These are phyloP conservation scores for Aspergillus taichungensis DNA, from an alignment of 495 filamentous ascomycete species.

Conservation along the genomic window DNA sequence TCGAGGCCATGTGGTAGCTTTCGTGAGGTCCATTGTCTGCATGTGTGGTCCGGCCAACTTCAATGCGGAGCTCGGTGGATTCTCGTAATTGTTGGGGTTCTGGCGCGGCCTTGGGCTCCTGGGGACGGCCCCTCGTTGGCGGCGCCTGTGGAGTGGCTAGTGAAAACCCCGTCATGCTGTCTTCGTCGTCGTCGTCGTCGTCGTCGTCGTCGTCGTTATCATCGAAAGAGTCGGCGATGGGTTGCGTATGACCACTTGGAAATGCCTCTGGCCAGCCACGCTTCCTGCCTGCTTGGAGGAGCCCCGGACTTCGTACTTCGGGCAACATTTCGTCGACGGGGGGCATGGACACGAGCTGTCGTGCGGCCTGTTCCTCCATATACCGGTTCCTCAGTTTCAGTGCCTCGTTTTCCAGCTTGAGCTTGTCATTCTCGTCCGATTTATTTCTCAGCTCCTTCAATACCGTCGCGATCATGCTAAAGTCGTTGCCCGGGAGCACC, in stretches of 20 bases:
- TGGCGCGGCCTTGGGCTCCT: slow-evolving; percentile 4
- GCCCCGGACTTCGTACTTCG: slow-evolving; percentile 30
- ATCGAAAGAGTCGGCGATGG: slow-evolving; percentile 31
- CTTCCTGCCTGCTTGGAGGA: slow-evolving; percentile 31
- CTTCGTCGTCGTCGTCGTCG: slow-evolving; percentile 16
- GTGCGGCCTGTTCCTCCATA: slow-evolving; percentile 23
- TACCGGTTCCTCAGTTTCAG: slow-evolving; percentile 34
- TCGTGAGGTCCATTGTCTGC: slow-evolving; percentile 3
- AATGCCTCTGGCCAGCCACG: slow-evolving; percentile 29
- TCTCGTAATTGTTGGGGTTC: slow-evolving; percentile 3
- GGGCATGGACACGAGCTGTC: slow-evolving; percentile 2
- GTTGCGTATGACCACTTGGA: slow-evolving; percentile 14
- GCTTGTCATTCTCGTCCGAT: slow-evolving; percentile 37
- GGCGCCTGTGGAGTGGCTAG: slow-evolving; percentile 12
- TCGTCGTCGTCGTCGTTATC: slow-evolving; percentile 25
- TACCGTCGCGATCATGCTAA: slow-evolving; percentile 38
- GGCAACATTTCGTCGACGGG: slow-evolving; percentile 15
- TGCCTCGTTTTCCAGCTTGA: slow-evolving; percentile 38
- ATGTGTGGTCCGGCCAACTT: slow-evolving; percentile 6
- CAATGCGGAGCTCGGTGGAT: slow-evolving; percentile 8
- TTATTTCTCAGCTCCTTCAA: slow-evolving; percentile 37
- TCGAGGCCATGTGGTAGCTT: slow-evolving; percentile 7
- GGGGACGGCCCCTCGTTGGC: slow-evolving; percentile 21
- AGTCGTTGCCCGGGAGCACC: slow-evolving; percentile 12
- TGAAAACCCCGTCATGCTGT: slow-evolving; percentile 24